Evolutionary conservation across 2,329 filamentous ascomycete species (phyloP), one percentile per base, ranked within the genome.

Genomic region (Diaporthe humulicola): DNA sequence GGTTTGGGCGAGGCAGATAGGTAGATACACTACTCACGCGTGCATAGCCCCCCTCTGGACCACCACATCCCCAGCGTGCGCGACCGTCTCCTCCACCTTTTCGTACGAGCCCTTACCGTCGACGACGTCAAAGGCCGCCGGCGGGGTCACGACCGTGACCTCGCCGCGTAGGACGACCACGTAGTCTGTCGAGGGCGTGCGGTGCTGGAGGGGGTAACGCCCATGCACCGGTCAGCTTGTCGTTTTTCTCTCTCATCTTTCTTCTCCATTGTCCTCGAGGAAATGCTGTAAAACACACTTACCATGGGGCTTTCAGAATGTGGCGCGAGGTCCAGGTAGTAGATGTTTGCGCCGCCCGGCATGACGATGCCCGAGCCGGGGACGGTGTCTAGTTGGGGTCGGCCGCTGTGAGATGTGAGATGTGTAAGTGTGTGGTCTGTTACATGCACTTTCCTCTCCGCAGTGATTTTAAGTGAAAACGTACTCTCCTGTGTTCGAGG

Each of bases 161-260:
- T 77, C 79, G 58, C 79, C 81, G 7, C 76, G 74, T 28, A 83
- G 64, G 17, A 83, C 78, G 48, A 82, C 70, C 19, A 81, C 74
- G 76, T 83, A 82, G 74, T 82, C 81, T 33, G 78, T 79, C 14
- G 81, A 83, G 7, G 79, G 78, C 9, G 81, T 83, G 40, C 81
- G 82, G 67, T 81, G 82, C 80, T 82, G 25, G 12, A 22, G 17
- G 19, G 25, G 25, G 17, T 10, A 17, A n/a, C 70, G n/a, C 36
- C 38, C 22, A 17, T 33, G 19, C 8, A 19, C 19, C 33, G 1
- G 17, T 73, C 38, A 73, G 61, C 54, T 19, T 36, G 15, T 14
- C 6, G 8, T 33, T 33, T 52, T 22, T 40, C 50, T 22, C 10
- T 28, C 56, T 40, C 25, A n/a, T 15, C 15, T n/a, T n/a, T 33